Evolutionary conservation across 768 basidiomycete species (phyloP).

Genomic region (Tricholoma furcatifolium): DNA sequence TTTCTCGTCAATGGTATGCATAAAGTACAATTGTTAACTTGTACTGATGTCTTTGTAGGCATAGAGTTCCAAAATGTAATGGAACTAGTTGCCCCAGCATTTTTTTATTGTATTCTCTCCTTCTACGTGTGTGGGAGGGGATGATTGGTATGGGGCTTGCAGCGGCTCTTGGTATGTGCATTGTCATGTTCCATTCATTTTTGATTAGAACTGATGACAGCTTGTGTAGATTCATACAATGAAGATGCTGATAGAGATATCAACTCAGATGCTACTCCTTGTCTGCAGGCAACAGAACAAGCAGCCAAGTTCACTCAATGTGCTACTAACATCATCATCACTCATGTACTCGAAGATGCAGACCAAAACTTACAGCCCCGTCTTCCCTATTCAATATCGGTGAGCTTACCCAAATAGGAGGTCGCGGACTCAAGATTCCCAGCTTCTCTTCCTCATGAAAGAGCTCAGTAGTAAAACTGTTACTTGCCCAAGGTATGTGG

Average conservation of each 20-base stretch:
- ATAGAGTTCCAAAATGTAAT: no score
- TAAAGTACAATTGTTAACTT: no score
- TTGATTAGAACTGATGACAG: neutral
- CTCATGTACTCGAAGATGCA: slow-evolving; percentile 44
- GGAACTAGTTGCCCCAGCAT: no score
- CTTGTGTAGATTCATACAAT: slow-evolving; percentile 30
- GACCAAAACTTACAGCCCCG: slow-evolving; percentile 37
- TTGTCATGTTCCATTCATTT: neutral
- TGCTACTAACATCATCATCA: slow-evolving; percentile 42
- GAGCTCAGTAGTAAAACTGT: slow-evolving; percentile 45
- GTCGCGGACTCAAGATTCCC: slow-evolving; percentile 12
- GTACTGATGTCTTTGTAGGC: no score
- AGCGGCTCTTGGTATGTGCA: slow-evolving; percentile 45
- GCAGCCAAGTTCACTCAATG: slow-evolving; percentile 36
- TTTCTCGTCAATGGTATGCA: no score
- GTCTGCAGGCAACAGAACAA: slow-evolving; percentile 31
- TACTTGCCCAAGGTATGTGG: slow-evolving; percentile 61
- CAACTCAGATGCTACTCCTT: slow-evolving; percentile 2
- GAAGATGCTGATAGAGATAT: slow-evolving; percentile 43
- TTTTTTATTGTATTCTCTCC: no score
- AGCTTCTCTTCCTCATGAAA: slow-evolving; percentile 3
- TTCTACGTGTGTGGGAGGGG: slow-evolving; percentile 55
- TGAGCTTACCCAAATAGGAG: slow-evolving; percentile 12
- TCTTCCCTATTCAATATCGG: slow-evolving; percentile 10
- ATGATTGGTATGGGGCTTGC: slow-evolving; percentile 50